These are phyloP conservation scores for Crucibulum laeve DNA, from an alignment of 768 basidiomycete genomes.

Conservation along the genomic window DNA sequence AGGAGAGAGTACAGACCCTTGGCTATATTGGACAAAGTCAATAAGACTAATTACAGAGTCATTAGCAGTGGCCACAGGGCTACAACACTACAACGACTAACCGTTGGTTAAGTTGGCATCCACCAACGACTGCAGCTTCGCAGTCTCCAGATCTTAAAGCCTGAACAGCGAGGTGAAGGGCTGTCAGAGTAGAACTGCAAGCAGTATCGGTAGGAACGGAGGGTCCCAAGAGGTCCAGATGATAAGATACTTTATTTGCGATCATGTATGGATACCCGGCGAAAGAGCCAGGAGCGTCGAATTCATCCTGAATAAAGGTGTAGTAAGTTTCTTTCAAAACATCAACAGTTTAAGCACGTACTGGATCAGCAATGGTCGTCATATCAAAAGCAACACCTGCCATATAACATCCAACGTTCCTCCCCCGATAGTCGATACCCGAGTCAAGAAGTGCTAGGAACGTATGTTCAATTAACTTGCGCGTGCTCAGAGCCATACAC, in stretches of 20 bases:
- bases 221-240: slow-evolving; percentile 37
- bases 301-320: slow-evolving; percentile 23
- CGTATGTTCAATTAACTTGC: slow-evolving; percentile 21
- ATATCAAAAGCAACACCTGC: slow-evolving; percentile 19
- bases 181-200: slow-evolving; percentile 43
- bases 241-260: slow-evolving; percentile 38
- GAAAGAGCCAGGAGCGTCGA: slow-evolving; percentile 26
- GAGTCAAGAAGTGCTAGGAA: slow-evolving; percentile 37
- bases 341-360: slow-evolving; percentile 3
- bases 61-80: background rate
- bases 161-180: slow-evolving; percentile 43
- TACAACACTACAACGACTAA: slow-evolving; percentile 11
- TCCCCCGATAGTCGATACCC: slow-evolving; percentile 37
- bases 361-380: slow-evolving; percentile 11
- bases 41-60: slow-evolving; percentile 1
- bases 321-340: background rate
- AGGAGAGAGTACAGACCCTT: slow-evolving; percentile 26
- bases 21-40: slow-evolving; percentile 4
- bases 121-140: slow-evolving; percentile 42
- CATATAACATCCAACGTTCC: slow-evolving; percentile 32
- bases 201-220: slow-evolving; percentile 47
- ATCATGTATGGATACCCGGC: slow-evolving; percentile 27
- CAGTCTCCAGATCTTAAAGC: slow-evolving; percentile 40
- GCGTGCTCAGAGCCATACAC: slow-evolving; percentile 22
- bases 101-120: slow-evolving; percentile 39